Base-by-base conservation (phyloP, 2,329 filamentous ascomycete genomes). In the Dothideomycetes sp. region DNA sequence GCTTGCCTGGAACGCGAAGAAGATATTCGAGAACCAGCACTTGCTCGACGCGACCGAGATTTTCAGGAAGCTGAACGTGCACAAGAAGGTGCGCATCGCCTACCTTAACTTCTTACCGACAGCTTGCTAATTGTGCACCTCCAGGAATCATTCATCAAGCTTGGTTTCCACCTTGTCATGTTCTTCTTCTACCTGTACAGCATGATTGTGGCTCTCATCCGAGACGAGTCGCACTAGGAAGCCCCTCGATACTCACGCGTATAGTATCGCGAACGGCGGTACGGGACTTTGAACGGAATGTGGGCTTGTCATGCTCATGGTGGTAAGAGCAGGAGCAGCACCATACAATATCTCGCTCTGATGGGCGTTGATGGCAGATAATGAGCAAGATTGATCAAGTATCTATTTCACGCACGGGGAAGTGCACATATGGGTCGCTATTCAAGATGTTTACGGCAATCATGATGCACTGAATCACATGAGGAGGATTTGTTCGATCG, bases 1-100 rank as follows among this genome's bases (percentile, higher is more conserved):
- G 44, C 66, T 96, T 51, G 85, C 73, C 31, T 98, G 86, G 79
- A 98, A 98, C 59, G 77, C 80, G 54, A 98, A 98, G 77, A 98
- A 98, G 91, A 95, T 98, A 54, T 75, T 93, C 53, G 89, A 96
- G 56, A 96, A 98, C 70, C 85, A 91, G 54, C 91, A 98, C 64
- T 76, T 98, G 36, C 72, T 98, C 47, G 91, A 98, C 63, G 91
- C 91, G 40, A 98, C 91, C 41, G 91, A 98, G 69, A 98, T 98
- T 58, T 98, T 98, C 78, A 79, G 91, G 64, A 98, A 98, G 71
- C 72, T 98, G 46, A 98, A 98, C 55, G 84, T 95, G 37, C 91
- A 98, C 65, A 98, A 98, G 74, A 96, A 94, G 83, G 88, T 89
- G 64, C 39, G 29, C 34, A 24, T 14, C 14, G 12, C 24, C 7